Conservation (phyloP, 371 early-diverging fungal genomes). For the Lichtheimia hyalospora region DNA sequence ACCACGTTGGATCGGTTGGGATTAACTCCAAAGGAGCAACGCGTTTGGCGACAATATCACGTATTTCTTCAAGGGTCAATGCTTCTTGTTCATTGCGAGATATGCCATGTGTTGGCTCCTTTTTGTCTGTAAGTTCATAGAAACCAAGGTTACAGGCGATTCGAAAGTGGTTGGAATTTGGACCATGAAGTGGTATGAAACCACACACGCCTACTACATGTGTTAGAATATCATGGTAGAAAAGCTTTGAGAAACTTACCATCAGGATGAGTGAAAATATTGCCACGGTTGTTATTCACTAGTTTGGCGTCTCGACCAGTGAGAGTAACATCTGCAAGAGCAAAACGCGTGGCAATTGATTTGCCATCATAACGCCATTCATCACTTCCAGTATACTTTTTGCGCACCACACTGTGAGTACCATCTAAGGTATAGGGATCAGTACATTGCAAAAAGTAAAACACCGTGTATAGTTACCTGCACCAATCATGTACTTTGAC, state of each 20-base stretch:
- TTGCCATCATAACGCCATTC: constrained; percentile 34
- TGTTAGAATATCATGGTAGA: background rate
- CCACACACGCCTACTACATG: background rate
- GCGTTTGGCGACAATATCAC: background rate
- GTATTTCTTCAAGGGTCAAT: constrained; percentile 9
- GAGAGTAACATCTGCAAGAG: constrained; percentile 13
- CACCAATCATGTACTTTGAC: constrained; percentile 39
- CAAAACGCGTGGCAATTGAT: constrained; percentile 18
- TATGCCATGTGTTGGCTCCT: constrained; percentile 4
- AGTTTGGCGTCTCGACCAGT: background rate
- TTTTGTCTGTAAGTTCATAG: constrained; percentile 1
- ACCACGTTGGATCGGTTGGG: constrained; percentile 11
- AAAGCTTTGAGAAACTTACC: background rate
- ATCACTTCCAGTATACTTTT: constrained; percentile 2
- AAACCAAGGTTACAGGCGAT: constrained; percentile 2
- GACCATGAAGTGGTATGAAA: background rate
- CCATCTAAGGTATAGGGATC: too few relatives aligned
- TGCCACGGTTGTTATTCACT: background rate
- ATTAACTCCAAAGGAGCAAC: background rate
- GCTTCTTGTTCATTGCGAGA: background rate
- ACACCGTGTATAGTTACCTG: too few relatives aligned
- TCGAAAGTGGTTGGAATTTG: constrained; percentile 2
- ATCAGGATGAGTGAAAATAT: background rate
- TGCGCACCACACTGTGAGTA: constrained; percentile 28
- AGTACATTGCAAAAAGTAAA: too few relatives aligned